Evolutionary conservation across 2,329 filamentous ascomycete species (phyloP).

Genomic region (Nothopassalora personata): DNA sequence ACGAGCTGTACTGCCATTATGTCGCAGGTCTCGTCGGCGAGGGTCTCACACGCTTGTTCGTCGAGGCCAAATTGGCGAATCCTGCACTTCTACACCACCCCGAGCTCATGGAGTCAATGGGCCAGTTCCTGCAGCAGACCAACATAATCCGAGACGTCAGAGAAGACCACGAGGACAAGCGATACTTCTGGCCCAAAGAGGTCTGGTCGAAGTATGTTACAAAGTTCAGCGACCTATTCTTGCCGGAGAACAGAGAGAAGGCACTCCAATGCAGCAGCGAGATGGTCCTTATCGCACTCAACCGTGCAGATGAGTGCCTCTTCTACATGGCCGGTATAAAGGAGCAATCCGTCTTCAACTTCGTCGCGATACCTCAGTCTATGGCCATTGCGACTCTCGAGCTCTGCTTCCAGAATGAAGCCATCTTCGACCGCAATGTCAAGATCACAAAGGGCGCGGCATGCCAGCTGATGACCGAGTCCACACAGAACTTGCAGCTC

Average conservation of each 20-base stretch:
- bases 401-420: constrained; percentile 83
- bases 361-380: constrained; percentile 89
- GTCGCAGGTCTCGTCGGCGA: constrained; percentile 98
- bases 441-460: constrained; percentile 97
- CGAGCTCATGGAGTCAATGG: constrained; percentile 89
- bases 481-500: constrained; percentile 79
- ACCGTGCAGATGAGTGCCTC: constrained; percentile 85
- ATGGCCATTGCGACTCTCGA: constrained; percentile 98
- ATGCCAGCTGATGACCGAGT: constrained; percentile 85
- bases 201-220: constrained; percentile 96
- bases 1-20: constrained; percentile 96
- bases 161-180: constrained; percentile 81
- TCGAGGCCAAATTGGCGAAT: constrained; percentile 80
- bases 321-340: constrained; percentile 94
- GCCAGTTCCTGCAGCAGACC: constrained; percentile 93
- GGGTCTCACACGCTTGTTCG: constrained; percentile 83
- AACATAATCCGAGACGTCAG: constrained; percentile 96
- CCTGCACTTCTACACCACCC: constrained; percentile 72
- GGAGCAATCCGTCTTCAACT: constrained; percentile 98
- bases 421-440: constrained; percentile 78
- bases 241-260: constrained; percentile 68
- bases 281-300: constrained; percentile 86
- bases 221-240: constrained; percentile 83
- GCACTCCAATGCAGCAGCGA: constrained; percentile 84
- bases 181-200: constrained; percentile 91